Evolutionary conservation across 768 basidiomycete species (phyloP), one percentile per base, ranked within the genome.

Genomic region (Hortiboletus flavorubellus): DNA sequence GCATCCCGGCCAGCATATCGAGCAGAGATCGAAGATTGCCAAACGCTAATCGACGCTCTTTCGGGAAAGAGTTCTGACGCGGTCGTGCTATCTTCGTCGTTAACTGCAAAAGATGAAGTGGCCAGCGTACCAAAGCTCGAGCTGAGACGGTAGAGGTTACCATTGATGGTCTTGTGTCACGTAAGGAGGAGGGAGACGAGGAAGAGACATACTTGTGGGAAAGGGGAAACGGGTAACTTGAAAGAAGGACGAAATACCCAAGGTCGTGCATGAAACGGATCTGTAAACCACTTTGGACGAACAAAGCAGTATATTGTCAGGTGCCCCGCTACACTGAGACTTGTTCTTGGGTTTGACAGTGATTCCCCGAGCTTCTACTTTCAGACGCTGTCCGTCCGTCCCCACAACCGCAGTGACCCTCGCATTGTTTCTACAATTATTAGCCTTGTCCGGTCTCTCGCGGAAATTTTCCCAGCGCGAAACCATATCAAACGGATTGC

Each of bases 11-110:
- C 97, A 29, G 97, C 97, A 0, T 98, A 83, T 80, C 91, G 92
- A 65, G 79, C 85, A 50, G 85, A 98, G 69, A 93, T 99, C 64
- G 93, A 98, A 76, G 97, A 98, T 69, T 98, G 94, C 75, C 88
- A 91, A 67, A 96, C 89, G 5, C 83, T 97, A 60, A 87, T 96
- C 67, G 89, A 93, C 70, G 85, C 78, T 67, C 85, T 97, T 73
- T 85, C 81, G 16, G 88, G 88, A 23, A 89, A 86, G 71, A 72
- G 74, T 42, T 74, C 74, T 39, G 80, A 76, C 14, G 73, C 74
- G 38, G 72, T 73, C 34, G 70, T 74, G 12, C 69, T 76, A 59
- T 76, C 80, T n/a, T 67, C 72, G 31, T 69, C 78, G 39, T 53
- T 71, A 33, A 58, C 71, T 9, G 76, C 75, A 61, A 72, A 74